Conservation (phyloP, 345 rosid genomes). For the Syzygium aromaticum region DNA sequence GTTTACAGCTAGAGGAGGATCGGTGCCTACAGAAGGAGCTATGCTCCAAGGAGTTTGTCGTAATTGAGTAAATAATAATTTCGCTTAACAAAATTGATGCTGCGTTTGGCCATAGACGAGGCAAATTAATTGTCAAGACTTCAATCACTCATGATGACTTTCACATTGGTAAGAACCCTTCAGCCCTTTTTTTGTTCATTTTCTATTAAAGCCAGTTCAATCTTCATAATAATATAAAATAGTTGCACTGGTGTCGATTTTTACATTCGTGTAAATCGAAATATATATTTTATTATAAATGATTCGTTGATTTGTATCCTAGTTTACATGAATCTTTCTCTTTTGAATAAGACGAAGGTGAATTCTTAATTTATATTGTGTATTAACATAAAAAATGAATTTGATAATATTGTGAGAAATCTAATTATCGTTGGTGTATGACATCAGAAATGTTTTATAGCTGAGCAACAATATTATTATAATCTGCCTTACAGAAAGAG, state of each 20-base stretch:
- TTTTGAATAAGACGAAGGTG: not conserved
- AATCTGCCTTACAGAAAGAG: not conserved
- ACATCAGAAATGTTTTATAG: not conserved
- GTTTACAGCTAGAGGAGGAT: not conserved
- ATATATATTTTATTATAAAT: not conserved
- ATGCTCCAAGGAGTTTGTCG: not conserved
- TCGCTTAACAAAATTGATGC: no score
- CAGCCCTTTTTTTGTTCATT: no score
- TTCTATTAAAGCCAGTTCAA: not conserved
- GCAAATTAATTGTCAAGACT: no score
- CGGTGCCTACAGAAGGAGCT: not conserved
- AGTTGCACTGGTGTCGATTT: no score
- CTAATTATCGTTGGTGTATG: not conserved
- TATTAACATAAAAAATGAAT: not conserved
- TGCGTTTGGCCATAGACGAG: no score
- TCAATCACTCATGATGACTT: no score
- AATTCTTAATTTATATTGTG: not conserved
- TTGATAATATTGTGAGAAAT: not conserved
- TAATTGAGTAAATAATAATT: no score
- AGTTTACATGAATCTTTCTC: not conserved
- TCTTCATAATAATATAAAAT: not conserved
- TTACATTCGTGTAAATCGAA: not conserved
- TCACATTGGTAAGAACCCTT: no score
- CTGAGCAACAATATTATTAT: not conserved
- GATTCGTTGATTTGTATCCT: not conserved